phyloP scores from a whole-genome alignment of 1,284 basidiomycete species.

The Ceratobasidium papillatum region DNA sequence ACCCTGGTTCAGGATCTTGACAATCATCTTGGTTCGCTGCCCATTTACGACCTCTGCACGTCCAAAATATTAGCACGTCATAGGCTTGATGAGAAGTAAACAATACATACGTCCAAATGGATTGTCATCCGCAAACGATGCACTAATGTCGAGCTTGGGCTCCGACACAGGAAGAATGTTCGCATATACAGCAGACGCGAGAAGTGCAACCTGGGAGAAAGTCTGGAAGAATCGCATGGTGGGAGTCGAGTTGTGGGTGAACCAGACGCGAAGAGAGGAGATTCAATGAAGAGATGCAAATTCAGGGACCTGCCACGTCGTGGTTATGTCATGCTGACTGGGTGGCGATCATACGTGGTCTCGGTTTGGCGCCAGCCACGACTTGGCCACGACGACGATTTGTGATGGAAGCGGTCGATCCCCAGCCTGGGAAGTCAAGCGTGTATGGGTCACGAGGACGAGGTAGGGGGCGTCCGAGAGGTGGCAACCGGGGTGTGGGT shows the following conservation, averaged over 20 bases:
- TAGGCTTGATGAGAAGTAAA: conserved; percentile 13
- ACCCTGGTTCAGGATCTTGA: conserved; percentile 80
- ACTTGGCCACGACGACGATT: conserved; percentile 7
- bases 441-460: not conserved
- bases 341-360: conserved; percentile 9
- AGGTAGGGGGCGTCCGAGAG: conserved; percentile 17
- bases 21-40: conserved; percentile 74
- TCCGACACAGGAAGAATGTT: conserved; percentile 38
- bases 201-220: conserved; percentile 37
- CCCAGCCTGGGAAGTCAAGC: not conserved
- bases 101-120: conserved; percentile 78
- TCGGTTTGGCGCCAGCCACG: no score
- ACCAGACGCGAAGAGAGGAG: not conserved
- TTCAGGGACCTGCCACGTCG: conserved; percentile 39
- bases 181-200: conserved; percentile 40
- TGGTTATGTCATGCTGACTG: conserved; percentile 19
- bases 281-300: not conserved
- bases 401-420: conserved; percentile 6
- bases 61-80: conserved; percentile 21
- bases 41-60: conserved; percentile 83
- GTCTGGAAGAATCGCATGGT: conserved; percentile 39
- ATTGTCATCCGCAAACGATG: conserved; percentile 78
- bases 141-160: conserved; percentile 67
- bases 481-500: not conserved
- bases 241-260: conserved; percentile 23